Evolutionary conservation across 768 basidiomycete genomes (phyloP), one percentile per base, ranked within the genome.

Genomic region (Podaxis pistillaris): DNA sequence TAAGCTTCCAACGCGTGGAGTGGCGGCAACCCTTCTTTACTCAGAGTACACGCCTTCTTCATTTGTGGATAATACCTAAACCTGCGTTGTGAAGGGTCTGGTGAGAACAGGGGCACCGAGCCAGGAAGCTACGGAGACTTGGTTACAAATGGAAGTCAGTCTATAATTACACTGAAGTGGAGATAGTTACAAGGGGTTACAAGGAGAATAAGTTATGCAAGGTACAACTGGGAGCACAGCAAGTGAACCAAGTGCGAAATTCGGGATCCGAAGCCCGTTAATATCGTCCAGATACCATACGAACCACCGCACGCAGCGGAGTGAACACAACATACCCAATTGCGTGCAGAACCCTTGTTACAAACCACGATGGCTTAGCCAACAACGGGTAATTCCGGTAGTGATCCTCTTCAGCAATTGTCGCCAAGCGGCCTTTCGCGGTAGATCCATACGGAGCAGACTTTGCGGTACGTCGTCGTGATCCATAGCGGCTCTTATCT

Each of bases 321-420:
- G 24, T 11, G 17, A 56, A 22, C 15, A 63, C 12, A 30, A 63
- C 24, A 26, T 26, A 37, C 7, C 33, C 41, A 24, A 51, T 11
- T 17, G 24, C 41, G 19, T 49, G 38, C 8, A 54, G 17, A 9
- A 60, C n/a, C 46, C 47, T 60, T 9, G 58, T 50, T 9, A 2
- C 33, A 24, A 37, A 19, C 28, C n/a, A 17, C 4, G 41, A 33
- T 24, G 58, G 47, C 2, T 40, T 15, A 3, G 37, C 47, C 37
- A 37, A 19, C 28, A 50, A 22, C 8, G 58, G 49, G 36, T 49
- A 52, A 46, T 19, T 19, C 33, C 24, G 15, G 11, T n/a, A 5
- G 59, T 24, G 12, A 4, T 69, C 69, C 60, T 72, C 71, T 50
- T 72, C 72, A 8, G 64, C 55, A 38, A 72, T 71, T 19, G 44